phyloP scores from a whole-genome alignment of 768 basidiomycete species.

The Amanita subjunquillea region DNA sequence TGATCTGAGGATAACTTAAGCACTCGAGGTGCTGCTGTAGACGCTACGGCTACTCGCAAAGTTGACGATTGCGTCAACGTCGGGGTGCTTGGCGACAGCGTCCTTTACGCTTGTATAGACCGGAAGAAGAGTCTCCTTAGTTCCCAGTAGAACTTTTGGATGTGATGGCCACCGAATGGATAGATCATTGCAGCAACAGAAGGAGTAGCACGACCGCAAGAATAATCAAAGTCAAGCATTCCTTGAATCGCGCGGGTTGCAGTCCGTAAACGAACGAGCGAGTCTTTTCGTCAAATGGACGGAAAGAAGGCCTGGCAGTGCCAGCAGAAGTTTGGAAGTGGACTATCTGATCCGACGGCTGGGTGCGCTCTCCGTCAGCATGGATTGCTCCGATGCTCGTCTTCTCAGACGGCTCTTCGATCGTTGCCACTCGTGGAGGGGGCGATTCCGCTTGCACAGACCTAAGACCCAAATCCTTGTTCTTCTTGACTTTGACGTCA shows the following conservation, averaged over 20 bases:
- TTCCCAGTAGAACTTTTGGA: conserved; percentile 99
- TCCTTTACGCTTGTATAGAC: conserved; percentile 91
- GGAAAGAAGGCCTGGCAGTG: conserved; percentile 60
- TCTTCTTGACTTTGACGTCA: conserved; percentile 56
- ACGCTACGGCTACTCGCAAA: conserved; percentile 92
- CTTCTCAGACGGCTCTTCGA: conserved; percentile 8
- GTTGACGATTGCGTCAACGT: conserved; percentile 97
- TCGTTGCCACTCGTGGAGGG: conserved; percentile 24
- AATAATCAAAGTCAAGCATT: conserved; percentile 96
- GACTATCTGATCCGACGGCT: conserved; percentile 83
- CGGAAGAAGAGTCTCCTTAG: conserved; percentile 95
- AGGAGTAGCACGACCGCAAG: conserved; percentile 84
- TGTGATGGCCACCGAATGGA: conserved; percentile 99
- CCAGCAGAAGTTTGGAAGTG: conserved; percentile 55
- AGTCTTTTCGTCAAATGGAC: conserved; percentile 90
- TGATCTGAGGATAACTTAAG: conserved; percentile 48
- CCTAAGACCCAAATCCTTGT: conserved; percentile 16
- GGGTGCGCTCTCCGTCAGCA: conserved; percentile 70
- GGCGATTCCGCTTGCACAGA: conserved; percentile 29
- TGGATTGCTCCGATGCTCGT: conserved; percentile 62
- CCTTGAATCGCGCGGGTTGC: conserved; percentile 99
- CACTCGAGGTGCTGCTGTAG: conserved; percentile 93
- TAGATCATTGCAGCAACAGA: conserved; percentile 99
- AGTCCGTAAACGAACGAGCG: conserved; percentile 97
- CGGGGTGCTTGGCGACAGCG: conserved; percentile 88